Base-by-base conservation (phyloP, 768 basidiomycete species). In the Boletellus ananas region DNA sequence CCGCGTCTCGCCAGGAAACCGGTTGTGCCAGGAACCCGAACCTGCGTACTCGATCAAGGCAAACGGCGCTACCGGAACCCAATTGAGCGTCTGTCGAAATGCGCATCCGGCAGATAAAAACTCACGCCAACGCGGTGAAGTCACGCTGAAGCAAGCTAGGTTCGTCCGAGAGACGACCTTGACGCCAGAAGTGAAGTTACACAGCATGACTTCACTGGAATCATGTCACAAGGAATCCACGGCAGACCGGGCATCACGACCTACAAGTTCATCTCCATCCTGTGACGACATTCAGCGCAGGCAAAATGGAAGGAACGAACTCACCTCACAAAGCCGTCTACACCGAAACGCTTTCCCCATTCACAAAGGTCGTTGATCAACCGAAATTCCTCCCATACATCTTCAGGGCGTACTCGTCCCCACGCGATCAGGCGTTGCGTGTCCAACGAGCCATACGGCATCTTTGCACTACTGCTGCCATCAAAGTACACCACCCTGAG, bases 221-320 rank as follows among this genome's bases (percentile, higher is more conserved):
- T 18, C n/a, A 14, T 27, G 11, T 37, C 21, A 23, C 6, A 34
- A 20, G 31, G 12, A 21, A 16, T 12, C 25, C 3, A 12, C 23
- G 14, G 2, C 13, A 12, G 16, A 21, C 20, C 13, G 3, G 6
- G 46, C 17, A 36, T n/a, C 2, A 13, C 21, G 6, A 63, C 75
- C 56, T 52, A 77, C 75, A 80, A 77, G 53, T 75, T 69, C 69
- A 73, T 71, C 67, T 77, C 74, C 76, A 77, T 77, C 51, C 73
- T 76, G 33, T 8, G 18, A 35, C 39, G 7, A n/a, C n/a, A 16
- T 21, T 46, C 18, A 42, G 13, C n/a, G 4, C 34, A 44, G 10
- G 20, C 27, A 34, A 11, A 13, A n/a, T 16, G 11, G 4, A 11
- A 6, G 25, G 14, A 21, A 9, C 18, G 39, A 38, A 2, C 36